These are phyloP conservation scores for Fusarium proliferatum DNA, from an alignment of 2,329 filamentous ascomycete species.

Conservation along the genomic window DNA sequence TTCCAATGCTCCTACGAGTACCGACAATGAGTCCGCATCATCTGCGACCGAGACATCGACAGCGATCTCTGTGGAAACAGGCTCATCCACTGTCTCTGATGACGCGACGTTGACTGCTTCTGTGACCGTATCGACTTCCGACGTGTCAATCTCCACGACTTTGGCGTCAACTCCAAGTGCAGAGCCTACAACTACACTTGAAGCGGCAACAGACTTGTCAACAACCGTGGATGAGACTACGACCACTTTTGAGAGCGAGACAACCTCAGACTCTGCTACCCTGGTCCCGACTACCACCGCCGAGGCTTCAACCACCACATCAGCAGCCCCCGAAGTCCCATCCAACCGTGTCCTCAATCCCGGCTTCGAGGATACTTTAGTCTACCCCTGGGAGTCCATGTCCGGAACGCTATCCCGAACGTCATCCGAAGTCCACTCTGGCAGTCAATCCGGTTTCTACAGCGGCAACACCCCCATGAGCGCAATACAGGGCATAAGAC, in stretches of 20 bases:
- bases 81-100: neutral
- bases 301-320: neutral
- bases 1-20: neutral
- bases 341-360: neutral
- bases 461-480: neutral
- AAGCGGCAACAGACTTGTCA: neutral
- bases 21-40: neutral
- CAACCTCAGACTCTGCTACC: neutral
- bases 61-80: neutral
- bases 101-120: neutral
- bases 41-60: no score
- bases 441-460: neutral
- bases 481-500: neutral
- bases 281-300: neutral
- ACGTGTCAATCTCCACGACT: neutral
- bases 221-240: neutral
- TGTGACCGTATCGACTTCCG: neutral
- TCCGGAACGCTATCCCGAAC: neutral
- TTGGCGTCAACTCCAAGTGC: neutral
- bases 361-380: rapidly evolving
- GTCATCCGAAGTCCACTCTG: neutral
- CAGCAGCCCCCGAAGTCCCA: neutral
- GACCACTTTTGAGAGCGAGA: neutral
- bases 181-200: neutral
- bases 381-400: neutral